Evolutionary conservation across 805 yeast species (phyloP), one percentile per base, ranked within the genome.

Genomic region (Metschnikowia cubensis): DNA sequence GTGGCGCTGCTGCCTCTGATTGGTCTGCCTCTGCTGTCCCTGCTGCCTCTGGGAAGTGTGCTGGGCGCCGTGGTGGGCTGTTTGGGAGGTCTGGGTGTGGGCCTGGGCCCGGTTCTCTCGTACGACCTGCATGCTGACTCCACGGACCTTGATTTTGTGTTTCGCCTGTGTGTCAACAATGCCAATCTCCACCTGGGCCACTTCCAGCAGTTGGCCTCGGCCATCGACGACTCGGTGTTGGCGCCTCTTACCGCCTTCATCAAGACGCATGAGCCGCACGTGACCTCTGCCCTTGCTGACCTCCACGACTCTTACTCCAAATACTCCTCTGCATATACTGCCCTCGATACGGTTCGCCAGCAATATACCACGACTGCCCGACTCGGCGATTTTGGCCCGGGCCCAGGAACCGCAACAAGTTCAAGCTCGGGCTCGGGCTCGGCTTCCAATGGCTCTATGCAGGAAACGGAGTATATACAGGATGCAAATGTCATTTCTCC

Each of bases 221-320:
- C 59, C 2, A 68, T 74, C 21, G 77, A 74, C 48, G 53, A 61
- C 17, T 61, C 61, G 21, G 67, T 72, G 1, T 57, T 73, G 49
- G 69, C 65, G 33, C 57, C 59, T 3, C 53, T 73, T n/a, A 67
- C 73, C 14, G 56, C 53, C 6, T 72, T 69, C 51, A 59, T 73
- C 13, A 73, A 73, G 49, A 47, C 48, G 6, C 59, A 71, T 43
- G 77, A 74, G 50, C 73, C 76, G 0, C 64, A 57, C 38, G 59
- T 71, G 8, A 54, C 62, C 8, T 41, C 50, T 4, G 52, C 58
- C 1, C 45, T 71, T 42, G 59, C 59, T 2, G 58, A 58, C 13
- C 58, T 70, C 31, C 55, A 56, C 11, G 60, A 61, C 0, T 47
- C 65, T 10, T 59, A 64, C 15, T 52, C 50, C 5, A 67, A 64